Percentiles rank a stretch among this genome's conserved stretches.
Evolutionary conservation across 2,329 filamentous ascomycete species (phyloP).

Genomic region (Hypoxylon sp.): DNA sequence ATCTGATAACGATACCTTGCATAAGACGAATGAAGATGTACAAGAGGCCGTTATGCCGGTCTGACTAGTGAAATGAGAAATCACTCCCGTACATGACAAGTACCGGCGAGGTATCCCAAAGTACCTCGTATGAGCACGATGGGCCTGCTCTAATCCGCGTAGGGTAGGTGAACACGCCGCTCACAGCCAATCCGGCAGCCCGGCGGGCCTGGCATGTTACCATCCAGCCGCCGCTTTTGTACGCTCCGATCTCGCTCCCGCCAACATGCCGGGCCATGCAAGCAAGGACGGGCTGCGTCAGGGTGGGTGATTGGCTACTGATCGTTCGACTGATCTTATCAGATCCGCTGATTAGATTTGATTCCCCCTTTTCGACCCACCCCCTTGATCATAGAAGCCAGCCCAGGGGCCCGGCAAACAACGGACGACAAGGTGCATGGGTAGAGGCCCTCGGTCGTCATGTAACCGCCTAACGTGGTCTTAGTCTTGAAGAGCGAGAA

Average conservation of each 20-base stretch:
- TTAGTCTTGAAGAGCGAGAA: no score
- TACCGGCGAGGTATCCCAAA: conserved; percentile 14
- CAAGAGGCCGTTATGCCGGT: neutral
- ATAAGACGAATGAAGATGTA: neutral
- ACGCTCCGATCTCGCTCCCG: conserved; percentile 41
- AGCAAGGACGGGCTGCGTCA: neutral
- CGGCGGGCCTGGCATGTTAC: conserved; percentile 18
- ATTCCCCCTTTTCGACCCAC: conserved; percentile 29
- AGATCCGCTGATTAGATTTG: conserved; percentile 46
- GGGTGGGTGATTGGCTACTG: conserved; percentile 19
- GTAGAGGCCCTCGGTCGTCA: conserved; percentile 7
- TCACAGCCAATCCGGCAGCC: conserved; percentile 1
- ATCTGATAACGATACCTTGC: neutral
- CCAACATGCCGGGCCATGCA: conserved; percentile 21
- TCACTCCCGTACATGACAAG: conserved; percentile 1
- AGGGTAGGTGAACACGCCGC: conserved; percentile 11
- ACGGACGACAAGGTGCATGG: conserved; percentile 14
- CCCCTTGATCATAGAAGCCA: neutral
- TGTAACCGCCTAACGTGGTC: no score
- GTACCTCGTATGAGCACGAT: neutral
- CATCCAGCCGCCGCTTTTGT: neutral
- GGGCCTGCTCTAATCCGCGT: conserved; percentile 6
- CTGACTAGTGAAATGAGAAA: neutral
- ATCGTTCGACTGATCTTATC: conserved; percentile 43
- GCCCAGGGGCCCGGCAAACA: conserved; percentile 8